These are phyloP conservation scores for Phyllosticta paracitricarpa DNA, from an alignment of 2,329 filamentous ascomycete species.

Conservation along the genomic window DNA sequence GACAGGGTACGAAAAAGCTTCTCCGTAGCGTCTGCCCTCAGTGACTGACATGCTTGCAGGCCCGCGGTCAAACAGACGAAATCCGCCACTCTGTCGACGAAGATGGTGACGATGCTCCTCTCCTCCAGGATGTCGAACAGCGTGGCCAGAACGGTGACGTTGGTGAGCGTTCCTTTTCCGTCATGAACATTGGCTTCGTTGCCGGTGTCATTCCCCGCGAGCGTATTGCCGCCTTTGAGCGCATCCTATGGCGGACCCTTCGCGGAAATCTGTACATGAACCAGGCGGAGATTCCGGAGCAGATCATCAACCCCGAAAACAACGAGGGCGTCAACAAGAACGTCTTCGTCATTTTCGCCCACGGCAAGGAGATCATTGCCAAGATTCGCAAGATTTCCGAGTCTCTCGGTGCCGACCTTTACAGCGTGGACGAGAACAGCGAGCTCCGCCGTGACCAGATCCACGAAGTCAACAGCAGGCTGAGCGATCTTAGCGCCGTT, in stretches of 20 bases:
- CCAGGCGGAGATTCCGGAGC: slow-evolving; percentile 93
- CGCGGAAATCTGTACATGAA: slow-evolving; percentile 99
- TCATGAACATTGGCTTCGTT: slow-evolving; percentile 98
- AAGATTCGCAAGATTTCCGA: slow-evolving; percentile 99
- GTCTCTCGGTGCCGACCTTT: slow-evolving; percentile 89
- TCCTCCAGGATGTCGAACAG: slow-evolving; percentile 88
- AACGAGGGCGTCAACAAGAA: slow-evolving; percentile 95
- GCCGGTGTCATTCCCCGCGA: slow-evolving; percentile 91
- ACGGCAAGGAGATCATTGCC: slow-evolving; percentile 94
- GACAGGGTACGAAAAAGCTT: slow-evolving; percentile 47
- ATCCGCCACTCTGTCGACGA: slow-evolving; percentile 86
- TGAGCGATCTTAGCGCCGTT: slow-evolving; percentile 85
- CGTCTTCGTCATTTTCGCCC: slow-evolving; percentile 97
- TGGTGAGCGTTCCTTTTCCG: slow-evolving; percentile 78
- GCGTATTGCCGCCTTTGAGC: slow-evolving; percentile 88
- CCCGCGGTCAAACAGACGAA: slow-evolving; percentile 92
- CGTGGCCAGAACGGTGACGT: slow-evolving; percentile 56
- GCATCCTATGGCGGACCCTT: slow-evolving; percentile 93
- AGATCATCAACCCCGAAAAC: slow-evolving; percentile 80
- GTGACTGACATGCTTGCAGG: slow-evolving; percentile 32
- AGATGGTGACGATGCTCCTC: slow-evolving; percentile 78
- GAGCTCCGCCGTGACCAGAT: slow-evolving; percentile 93
- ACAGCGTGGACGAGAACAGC: slow-evolving; percentile 95
- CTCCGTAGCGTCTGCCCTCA: background rate
- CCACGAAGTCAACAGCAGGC: slow-evolving; percentile 88